Evolutionary conservation across 305 asterid species (phyloP).

Genomic region (Salvia sclarea): DNA sequence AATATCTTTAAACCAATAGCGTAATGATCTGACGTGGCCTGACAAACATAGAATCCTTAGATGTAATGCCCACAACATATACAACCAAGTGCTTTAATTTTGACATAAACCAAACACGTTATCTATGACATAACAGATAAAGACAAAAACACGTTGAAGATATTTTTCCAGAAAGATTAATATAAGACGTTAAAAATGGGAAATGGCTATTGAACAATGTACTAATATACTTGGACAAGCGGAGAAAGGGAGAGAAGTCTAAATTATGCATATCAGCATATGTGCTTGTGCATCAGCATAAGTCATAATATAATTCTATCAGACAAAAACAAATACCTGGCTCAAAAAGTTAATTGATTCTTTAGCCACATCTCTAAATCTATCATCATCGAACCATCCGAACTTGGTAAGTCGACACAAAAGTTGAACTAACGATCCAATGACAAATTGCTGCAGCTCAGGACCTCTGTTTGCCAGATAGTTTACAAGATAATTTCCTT

Average conservation of each 20-base stretch:
- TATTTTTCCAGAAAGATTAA: constrained; percentile 18
- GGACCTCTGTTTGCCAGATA: constrained; percentile 99
- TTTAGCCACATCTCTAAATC: constrained; percentile 82
- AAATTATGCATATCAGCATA: neutral
- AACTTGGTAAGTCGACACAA: constrained; percentile 94
- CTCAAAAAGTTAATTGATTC: constrained; percentile 85
- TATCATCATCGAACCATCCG: constrained; percentile 99
- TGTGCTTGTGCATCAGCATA: constrained; percentile 19
- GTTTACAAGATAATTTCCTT: constrained; percentile 95
- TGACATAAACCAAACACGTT: constrained; percentile 24
- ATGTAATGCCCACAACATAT: constrained; percentile 28
- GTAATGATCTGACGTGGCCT: constrained; percentile 88
- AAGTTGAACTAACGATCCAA: constrained; percentile 88
- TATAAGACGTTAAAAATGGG: neutral
- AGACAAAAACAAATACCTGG: constrained; percentile 59
- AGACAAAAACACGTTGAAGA: constrained; percentile 3
- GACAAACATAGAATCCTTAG: constrained; percentile 42
- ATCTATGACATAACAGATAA: constrained; percentile 12
- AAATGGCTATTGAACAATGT: neutral
- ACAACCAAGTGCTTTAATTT: constrained; percentile 25
- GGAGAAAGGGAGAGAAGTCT: constrained; percentile 6
- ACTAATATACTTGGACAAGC: constrained; percentile 6
- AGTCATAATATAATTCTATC: constrained; percentile 17
- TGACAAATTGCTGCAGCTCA: constrained; percentile 88
- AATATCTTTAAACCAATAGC: constrained; percentile 93